Evolutionary conservation across 2,329 filamentous ascomycete species (phyloP).

Genomic region (Drechslerella dactyloides): DNA sequence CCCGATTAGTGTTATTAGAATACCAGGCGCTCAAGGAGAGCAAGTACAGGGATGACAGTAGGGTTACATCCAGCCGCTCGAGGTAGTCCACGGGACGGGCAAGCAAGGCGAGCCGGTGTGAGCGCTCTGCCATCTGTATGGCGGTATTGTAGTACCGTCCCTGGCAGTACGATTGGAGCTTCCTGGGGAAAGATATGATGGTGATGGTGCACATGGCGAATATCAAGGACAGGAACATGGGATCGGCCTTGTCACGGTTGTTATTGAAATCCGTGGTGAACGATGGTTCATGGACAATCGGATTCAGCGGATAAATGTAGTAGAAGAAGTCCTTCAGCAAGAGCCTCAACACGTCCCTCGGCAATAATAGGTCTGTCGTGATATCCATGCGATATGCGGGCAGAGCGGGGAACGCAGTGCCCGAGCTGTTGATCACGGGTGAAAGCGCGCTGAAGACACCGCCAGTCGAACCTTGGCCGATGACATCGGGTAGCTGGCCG

Average conservation of each 20-base stretch:
- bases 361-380: constrained; percentile 40
- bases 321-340: constrained; percentile 49
- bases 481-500: constrained; percentile 39
- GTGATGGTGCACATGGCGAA: constrained; percentile 48
- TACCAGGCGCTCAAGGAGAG: constrained; percentile 48
- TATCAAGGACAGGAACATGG: constrained; percentile 49
- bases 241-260: constrained; percentile 38
- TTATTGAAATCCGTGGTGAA: constrained; percentile 41
- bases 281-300: constrained; percentile 47
- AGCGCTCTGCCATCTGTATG: constrained; percentile 46
- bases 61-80: constrained; percentile 40
- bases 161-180: constrained; percentile 46
- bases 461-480: constrained; percentile 19
- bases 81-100: constrained; percentile 47
- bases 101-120: constrained; percentile 39
- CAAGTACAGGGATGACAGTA: constrained; percentile 41
- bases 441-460: constrained; percentile 41
- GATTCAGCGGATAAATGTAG: constrained; percentile 49
- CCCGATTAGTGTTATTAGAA: constrained; percentile 40
- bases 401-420: constrained; percentile 34
- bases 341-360: constrained; percentile 32
- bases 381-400: constrained; percentile 50
- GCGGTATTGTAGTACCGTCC: constrained; percentile 49
- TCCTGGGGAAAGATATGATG: constrained; percentile 50
- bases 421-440: constrained; percentile 42